These are phyloP conservation scores for Beauveria caledonica DNA, from an alignment of 2,329 filamentous ascomycete species.

Conservation along the genomic window DNA sequence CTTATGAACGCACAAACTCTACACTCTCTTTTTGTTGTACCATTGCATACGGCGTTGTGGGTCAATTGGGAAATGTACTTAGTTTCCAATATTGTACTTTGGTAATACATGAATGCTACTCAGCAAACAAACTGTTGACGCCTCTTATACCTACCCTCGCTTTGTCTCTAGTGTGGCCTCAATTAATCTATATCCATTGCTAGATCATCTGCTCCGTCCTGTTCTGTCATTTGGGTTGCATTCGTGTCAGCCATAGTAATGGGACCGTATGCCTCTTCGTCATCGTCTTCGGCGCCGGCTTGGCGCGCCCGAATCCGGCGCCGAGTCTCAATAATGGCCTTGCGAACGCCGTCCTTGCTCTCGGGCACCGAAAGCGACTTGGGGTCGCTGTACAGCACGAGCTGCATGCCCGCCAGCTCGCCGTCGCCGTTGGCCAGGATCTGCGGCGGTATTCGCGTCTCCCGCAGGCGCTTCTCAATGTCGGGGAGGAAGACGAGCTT, in stretches of 20 bases:
- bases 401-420: conserved; percentile 54
- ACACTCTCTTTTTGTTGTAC: background rate
- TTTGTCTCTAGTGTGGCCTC: background rate
- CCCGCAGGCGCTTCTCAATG: conserved; percentile 70
- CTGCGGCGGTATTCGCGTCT: conserved; percentile 60
- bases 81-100: background rate
- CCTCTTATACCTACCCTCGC: no score
- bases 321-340: conserved; percentile 74
- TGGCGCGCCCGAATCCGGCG: conserved; percentile 56
- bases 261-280: conserved; percentile 21
- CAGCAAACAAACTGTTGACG: background rate
- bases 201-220: conserved; percentile 41
- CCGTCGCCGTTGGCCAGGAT: conserved; percentile 51
- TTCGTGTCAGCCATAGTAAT: background rate
- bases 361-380: conserved; percentile 66
- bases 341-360: conserved; percentile 69
- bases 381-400: conserved; percentile 81
- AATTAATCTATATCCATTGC: conserved; percentile 58
- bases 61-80: background rate
- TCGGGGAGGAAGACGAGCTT: conserved; percentile 74
- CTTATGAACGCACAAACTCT: background rate
- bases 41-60: conserved; percentile 7
- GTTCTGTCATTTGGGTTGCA: background rate
- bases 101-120: background rate
- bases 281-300: conserved; percentile 20